Evolutionary conservation across 164 flowering plant species (phyloP).

Genomic region (Euptelea pleiosperma): DNA sequence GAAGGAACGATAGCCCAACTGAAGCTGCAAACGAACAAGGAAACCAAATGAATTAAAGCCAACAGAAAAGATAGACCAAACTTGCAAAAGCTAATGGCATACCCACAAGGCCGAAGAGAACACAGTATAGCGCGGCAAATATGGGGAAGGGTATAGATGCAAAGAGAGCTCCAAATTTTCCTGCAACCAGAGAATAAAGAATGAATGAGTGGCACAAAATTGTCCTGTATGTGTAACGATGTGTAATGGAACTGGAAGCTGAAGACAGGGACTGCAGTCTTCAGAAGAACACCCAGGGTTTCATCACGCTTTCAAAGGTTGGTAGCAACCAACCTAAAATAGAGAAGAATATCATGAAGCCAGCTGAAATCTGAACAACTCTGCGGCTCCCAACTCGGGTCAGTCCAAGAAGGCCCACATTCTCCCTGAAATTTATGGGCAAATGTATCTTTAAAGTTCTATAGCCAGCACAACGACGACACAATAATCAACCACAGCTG

Average conservation of each 20-base stretch:
- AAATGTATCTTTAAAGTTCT: constrained; percentile 11
- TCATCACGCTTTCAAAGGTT: neutral
- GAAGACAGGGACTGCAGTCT: no score
- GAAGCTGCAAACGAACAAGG: constrained; percentile 52
- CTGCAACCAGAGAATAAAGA: constrained; percentile 47
- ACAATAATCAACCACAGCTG: neutral
- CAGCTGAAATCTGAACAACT: constrained; percentile 96
- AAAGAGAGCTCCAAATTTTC: constrained; percentile 98
- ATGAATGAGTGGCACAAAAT: no score
- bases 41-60: neutral
- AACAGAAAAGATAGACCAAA: neutral
- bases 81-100: constrained; percentile 23
- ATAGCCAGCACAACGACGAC: constrained; percentile 3
- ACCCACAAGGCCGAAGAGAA: constrained; percentile 94
- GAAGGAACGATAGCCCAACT: constrained; percentile 90
- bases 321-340: constrained; percentile 54
- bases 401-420: constrained; percentile 94
- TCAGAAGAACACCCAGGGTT: neutral
- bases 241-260: no score
- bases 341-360: constrained; percentile 96
- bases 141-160: constrained; percentile 98
- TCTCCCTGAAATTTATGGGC: constrained; percentile 58
- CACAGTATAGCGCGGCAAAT: constrained; percentile 85
- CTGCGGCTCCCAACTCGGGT: constrained; percentile 98
- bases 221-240: no score